These are phyloP conservation scores for Fusarium clavum DNA, from an alignment of 2,329 filamentous ascomycete genomes.

Conservation along the genomic window DNA sequence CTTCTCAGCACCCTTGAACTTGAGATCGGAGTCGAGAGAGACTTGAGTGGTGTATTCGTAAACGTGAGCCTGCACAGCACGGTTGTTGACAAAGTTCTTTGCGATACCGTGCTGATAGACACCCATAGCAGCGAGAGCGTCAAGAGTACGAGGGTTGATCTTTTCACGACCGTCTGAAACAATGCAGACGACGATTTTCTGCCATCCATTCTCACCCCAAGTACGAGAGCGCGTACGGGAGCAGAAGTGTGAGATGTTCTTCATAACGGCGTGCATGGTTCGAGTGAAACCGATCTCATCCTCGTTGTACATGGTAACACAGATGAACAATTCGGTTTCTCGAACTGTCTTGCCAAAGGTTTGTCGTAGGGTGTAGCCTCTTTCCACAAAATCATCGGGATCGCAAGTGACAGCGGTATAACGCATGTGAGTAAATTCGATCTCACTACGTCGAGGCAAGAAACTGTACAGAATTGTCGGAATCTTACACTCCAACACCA, in stretches of 20 bases:
- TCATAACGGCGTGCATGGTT: conserved; percentile 99
- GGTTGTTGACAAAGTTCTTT: conserved; percentile 97
- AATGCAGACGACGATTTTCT: conserved; percentile 98
- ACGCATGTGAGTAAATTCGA: conserved; percentile 98
- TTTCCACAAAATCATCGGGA: conserved; percentile 89
- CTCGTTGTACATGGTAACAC: conserved; percentile 99
- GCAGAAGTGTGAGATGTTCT: conserved; percentile 97
- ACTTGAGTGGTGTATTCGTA: conserved; percentile 99
- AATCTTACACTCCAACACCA: conserved; percentile 98
- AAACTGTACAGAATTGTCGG: conserved; percentile 98
- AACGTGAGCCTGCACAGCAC: conserved; percentile 94
- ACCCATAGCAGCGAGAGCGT: conserved; percentile 94
- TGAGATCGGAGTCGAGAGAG: conserved; percentile 92
- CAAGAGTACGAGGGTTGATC: conserved; percentile 92
- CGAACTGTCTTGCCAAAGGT: conserved; percentile 84
- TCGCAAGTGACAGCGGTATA: conserved; percentile 99
- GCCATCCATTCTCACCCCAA: conserved; percentile 97
- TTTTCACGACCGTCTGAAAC: conserved; percentile 91
- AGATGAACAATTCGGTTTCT: conserved; percentile 96
- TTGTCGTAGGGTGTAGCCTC: conserved; percentile 93
- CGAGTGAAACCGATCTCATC: conserved; percentile 96
- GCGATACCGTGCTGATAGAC: conserved; percentile 98
- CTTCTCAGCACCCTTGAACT: conserved; percentile 99
- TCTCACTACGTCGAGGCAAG: conserved; percentile 88
- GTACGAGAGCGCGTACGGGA: conserved; percentile 90